phyloP scores from a whole-genome alignment of 768 basidiomycete species.

The Epithele typhae region DNA sequence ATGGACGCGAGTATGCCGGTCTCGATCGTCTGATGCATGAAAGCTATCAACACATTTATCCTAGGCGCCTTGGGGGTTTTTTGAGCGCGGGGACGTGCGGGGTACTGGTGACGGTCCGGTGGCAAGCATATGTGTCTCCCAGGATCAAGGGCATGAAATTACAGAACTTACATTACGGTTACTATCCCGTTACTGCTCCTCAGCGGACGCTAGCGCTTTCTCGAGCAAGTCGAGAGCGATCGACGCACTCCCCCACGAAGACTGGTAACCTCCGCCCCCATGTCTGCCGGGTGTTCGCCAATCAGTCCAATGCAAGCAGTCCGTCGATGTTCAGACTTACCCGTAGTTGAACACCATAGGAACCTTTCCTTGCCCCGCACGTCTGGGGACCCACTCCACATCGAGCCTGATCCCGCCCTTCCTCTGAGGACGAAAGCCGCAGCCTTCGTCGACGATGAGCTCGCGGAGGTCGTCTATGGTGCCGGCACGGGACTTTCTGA shows the following conservation, averaged over 20 bases:
- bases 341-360: conserved; percentile 65
- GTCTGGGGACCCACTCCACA: conserved; percentile 34
- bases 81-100: too few species aligned
- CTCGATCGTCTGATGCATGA: too few species aligned
- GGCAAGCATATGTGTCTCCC: too few species aligned
- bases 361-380: conserved; percentile 27
- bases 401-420: conserved; percentile 66
- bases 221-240: conserved; percentile 46
- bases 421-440: conserved; percentile 64
- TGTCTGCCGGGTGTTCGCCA: conserved; percentile 37
- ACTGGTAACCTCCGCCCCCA: conserved; percentile 58
- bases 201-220: conserved; percentile 29
- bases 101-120: too few species aligned
- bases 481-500: conserved; percentile 21
- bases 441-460: conserved; percentile 38
- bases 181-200: too few species aligned
- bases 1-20: too few species aligned
- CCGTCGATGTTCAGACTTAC: conserved; percentile 30
- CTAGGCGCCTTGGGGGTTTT: too few species aligned
- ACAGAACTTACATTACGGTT: too few species aligned
- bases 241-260: conserved; percentile 61
- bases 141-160: too few species aligned
- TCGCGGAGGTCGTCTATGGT: conserved; percentile 36
- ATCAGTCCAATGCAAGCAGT: neutral
- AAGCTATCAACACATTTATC: too few species aligned